phyloP scores from a whole-genome alignment of 2,329 filamentous ascomycete genomes.

The Talaromyces sp. region DNA sequence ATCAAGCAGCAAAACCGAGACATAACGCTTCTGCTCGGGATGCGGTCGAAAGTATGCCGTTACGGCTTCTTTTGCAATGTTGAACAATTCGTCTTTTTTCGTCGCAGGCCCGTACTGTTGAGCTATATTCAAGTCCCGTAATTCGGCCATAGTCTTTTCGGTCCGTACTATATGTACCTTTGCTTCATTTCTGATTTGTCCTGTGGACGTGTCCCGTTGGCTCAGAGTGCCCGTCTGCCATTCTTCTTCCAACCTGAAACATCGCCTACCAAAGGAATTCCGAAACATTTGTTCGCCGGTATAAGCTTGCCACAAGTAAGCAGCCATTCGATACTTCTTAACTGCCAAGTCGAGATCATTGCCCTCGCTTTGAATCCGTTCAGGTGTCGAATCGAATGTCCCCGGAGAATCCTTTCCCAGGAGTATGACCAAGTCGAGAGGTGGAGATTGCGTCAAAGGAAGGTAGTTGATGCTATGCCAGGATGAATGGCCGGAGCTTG shows the following conservation, averaged over 20 bases:
- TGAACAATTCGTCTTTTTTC: conserved; percentile 71
- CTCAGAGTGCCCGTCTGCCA: conserved; percentile 85
- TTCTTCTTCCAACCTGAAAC: conserved; percentile 90
- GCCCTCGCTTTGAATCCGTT: conserved; percentile 73
- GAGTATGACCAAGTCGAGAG: conserved; percentile 84
- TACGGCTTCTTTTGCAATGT: conserved; percentile 74
- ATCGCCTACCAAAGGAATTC: conserved; percentile 79
- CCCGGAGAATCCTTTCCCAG: conserved; percentile 83
- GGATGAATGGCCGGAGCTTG: conserved; percentile 69
- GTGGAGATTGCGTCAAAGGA: conserved; percentile 72
- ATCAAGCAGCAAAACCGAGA: conserved; percentile 83
- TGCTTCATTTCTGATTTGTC: conserved; percentile 82
- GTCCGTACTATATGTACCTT: conserved; percentile 82
- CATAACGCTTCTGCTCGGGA: conserved; percentile 80
- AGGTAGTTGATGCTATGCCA: conserved; percentile 85
- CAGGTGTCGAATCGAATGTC: conserved; percentile 78
- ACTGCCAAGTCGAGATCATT: conserved; percentile 78
- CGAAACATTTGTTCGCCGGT: conserved; percentile 95
- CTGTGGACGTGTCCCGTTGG: conserved; percentile 67
- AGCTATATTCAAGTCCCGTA: conserved; percentile 72
- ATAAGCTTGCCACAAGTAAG: conserved; percentile 95
- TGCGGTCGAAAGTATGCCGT: conserved; percentile 71
- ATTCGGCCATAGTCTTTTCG: conserved; percentile 79
- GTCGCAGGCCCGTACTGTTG: conserved; percentile 72
- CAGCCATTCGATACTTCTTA: conserved; percentile 89